Percentiles rank a stretch among this genome's conserved stretches.
phyloP scores from a whole-genome alignment of 2,329 filamentous ascomycete species.

The Aspergillus chevalieri region DNA sequence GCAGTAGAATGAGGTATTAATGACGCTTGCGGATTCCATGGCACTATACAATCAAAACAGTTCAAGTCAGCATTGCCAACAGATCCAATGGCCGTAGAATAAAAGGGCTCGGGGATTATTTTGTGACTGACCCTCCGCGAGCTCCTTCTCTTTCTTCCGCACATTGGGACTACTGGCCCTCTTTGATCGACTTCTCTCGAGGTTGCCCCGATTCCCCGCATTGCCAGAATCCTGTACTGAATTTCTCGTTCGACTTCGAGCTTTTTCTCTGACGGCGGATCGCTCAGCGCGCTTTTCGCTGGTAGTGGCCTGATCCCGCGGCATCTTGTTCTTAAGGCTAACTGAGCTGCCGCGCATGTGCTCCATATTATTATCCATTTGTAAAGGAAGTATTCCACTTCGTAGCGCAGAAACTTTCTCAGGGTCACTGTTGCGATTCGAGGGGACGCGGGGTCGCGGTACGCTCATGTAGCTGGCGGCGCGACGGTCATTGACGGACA shows the following conservation, averaged over 20 bases:
- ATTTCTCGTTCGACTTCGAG: slow-evolving; percentile 55
- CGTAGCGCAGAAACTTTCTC: slow-evolving; percentile 20
- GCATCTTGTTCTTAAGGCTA: slow-evolving; percentile 25
- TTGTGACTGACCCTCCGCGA: slow-evolving; percentile 22
- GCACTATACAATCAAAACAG: slow-evolving; percentile 21
- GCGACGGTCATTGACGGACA: slow-evolving; percentile 37
- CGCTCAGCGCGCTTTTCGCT: slow-evolving; percentile 38
- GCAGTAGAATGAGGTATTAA: slow-evolving; percentile 64
- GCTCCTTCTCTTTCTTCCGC: slow-evolving; percentile 29
- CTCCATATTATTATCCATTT: slow-evolving; percentile 23
- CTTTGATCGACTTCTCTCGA: slow-evolving; percentile 28
- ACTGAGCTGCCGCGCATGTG: slow-evolving; percentile 25
- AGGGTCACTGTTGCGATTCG: slow-evolving; percentile 33
- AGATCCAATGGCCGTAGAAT: neutral
- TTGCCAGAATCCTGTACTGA: slow-evolving; percentile 41
- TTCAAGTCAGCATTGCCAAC: slow-evolving; percentile 10
- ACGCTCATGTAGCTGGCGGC: slow-evolving; percentile 32
- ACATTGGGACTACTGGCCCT: slow-evolving; percentile 19
- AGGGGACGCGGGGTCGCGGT: slow-evolving; percentile 35
- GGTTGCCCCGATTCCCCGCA: slow-evolving; percentile 28
- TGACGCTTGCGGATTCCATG: slow-evolving; percentile 75
- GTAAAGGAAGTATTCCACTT: slow-evolving; percentile 26
- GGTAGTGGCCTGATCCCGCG: slow-evolving; percentile 29
- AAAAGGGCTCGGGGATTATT: neutral
- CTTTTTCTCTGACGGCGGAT: slow-evolving; percentile 54